Percentiles rank a stretch among this genome's conserved stretches.
phyloP scores from a whole-genome alignment of 202 grass and related monocot genomes.

The Elaeis oleifera region DNA sequence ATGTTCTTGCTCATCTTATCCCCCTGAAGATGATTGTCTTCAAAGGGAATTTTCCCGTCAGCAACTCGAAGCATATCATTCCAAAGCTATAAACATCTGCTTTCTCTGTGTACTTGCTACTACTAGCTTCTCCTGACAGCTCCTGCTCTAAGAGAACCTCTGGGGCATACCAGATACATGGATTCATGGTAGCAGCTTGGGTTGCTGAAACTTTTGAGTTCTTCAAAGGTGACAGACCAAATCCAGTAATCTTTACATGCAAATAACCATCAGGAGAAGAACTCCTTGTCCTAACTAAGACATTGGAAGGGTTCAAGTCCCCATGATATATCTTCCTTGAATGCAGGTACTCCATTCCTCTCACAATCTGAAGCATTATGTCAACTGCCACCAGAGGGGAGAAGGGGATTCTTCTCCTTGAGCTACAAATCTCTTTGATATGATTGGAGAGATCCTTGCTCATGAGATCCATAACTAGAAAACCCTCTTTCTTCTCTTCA shows the following conservation, averaged over 20 bases:
- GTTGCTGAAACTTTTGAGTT: constrained; percentile 3
- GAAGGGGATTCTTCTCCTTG: constrained; percentile 47
- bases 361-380: constrained; percentile 81
- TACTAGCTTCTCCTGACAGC: not conserved
- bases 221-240: constrained; percentile 22
- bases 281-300: constrained; percentile 55
- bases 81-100: constrained; percentile 84
- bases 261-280: constrained; percentile 47
- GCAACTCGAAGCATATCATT: constrained; percentile 86
- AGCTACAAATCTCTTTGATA: constrained; percentile 51
- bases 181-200: constrained; percentile 11
- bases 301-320: constrained; percentile 62
- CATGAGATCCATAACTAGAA: constrained; percentile 67
- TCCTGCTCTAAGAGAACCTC: constrained; percentile 48
- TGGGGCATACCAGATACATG: constrained; percentile 79
- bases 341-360: constrained; percentile 83
- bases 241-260: constrained; percentile 62
- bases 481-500: constrained; percentile 66
- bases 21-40: constrained; percentile 84
- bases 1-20: constrained; percentile 94
- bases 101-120: constrained; percentile 46
- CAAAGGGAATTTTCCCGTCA: constrained; percentile 88
- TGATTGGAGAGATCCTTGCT: constrained; percentile 51
- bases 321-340: constrained; percentile 60
- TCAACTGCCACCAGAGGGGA: constrained; percentile 57